Evolutionary conservation across 179 eudicot species (phyloP).

Genomic region (Gypsophila paniculata): DNA sequence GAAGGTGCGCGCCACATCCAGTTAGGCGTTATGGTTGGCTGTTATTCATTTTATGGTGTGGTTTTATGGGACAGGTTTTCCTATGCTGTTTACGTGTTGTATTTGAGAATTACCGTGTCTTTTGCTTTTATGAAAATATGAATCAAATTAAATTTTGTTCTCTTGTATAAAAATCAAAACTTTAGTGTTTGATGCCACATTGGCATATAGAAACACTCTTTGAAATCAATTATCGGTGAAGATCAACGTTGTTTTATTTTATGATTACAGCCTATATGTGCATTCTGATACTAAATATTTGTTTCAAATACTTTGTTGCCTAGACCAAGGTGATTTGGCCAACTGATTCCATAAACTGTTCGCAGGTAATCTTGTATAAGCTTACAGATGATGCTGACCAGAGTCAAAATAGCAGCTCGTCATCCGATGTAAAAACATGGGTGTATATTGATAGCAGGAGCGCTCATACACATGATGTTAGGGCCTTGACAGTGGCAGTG

Average conservation of each 20-base stretch:
- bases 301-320: background rate
- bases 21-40: background rate
- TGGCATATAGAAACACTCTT: background rate
- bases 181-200: background rate
- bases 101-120: too few species aligned
- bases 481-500: conserved; percentile 76
- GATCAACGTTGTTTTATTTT: too few species aligned
- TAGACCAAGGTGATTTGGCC: background rate
- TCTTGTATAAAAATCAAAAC: background rate
- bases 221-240: too few species aligned
- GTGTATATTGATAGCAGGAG: conserved; percentile 65
- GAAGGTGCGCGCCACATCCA: background rate
- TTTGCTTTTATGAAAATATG: background rate
- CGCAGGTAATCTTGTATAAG: conserved; percentile 74
- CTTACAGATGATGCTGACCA: conserved; percentile 45
- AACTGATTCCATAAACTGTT: conserved; percentile 7
- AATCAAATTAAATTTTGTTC: background rate
- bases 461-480: conserved; percentile 89
- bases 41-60: background rate
- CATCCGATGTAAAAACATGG: conserved; percentile 59
- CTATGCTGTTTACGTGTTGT: background rate
- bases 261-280: background rate
- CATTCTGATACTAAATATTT: background rate
- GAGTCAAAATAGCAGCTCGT: conserved; percentile 30
- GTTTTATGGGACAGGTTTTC: background rate